Base-by-base conservation (phyloP, 768 basidiomycete species). In the Tylopilus intermedius region DNA sequence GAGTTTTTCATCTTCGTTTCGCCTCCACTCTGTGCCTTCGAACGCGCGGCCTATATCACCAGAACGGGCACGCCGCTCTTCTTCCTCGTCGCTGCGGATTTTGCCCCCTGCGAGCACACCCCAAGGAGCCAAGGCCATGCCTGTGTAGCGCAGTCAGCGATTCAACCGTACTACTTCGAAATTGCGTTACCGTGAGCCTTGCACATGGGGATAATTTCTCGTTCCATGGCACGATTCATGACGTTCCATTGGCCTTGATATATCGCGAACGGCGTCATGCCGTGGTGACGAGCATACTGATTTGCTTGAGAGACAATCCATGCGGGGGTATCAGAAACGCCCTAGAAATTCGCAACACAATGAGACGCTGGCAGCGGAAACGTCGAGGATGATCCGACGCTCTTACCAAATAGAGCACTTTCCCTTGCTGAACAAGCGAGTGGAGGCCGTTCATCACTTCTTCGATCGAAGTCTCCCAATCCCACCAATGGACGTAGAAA, bases 401-500 rank as follows among this genome's bases (percentile, higher is more conserved):
- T 10, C 30, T 8, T 15, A 44, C 49, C 33, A 76, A 68, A 49
- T 78, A 76, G 14, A 74, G 63, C 2, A 76, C 75, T 55, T 78
- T 79, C 47, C 75, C 74, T 41, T 62, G 57, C 27, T 65, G 66
- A 49, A 78, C 74, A n/a, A 78, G 62, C 11, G 62, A 66, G 58
- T 79, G 74, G 8, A 80, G 62, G 10, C 64, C 61, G 32, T 72
- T 72, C 77, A 78, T 76, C 13, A 77, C 55, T 58, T 79, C 78
- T 46, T 73, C 67, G 35, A 78, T 70, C 2, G 69, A 70, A 1
- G 74, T 75, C 4, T 71, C 63, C 52, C 68, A 75, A 74, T 79
- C 76, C 78, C 76, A 73, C 70, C 72, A 78, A 56, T 82, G 80
- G 0, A 81, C 58, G 58, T 82, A 81, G 24, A 82, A 60, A 49